phyloP scores from a whole-genome alignment of 768 basidiomycete species.

The Boletus bicolor region DNA sequence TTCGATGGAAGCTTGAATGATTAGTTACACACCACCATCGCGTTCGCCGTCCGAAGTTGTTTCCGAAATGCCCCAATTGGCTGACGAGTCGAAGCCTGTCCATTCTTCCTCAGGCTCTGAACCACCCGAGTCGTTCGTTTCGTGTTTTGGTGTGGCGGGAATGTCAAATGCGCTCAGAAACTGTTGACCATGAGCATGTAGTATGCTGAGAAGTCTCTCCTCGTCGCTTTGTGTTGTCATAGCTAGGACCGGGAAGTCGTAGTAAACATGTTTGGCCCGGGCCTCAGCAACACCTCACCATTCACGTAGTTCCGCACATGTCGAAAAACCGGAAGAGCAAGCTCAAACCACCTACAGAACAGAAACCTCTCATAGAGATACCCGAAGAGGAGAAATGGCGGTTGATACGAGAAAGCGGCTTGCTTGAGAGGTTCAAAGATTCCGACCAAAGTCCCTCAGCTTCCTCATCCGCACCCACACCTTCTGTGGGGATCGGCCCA shows the following conservation, averaged over 20 bases:
- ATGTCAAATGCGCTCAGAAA: slow-evolving; percentile 43
- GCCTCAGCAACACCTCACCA: background rate
- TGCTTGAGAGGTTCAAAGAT: slow-evolving; percentile 41
- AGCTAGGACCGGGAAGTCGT: background rate
- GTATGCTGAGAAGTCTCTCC: slow-evolving; percentile 35
- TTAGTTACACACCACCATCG: slow-evolving; percentile 18
- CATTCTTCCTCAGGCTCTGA: slow-evolving; percentile 39
- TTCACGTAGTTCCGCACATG: slow-evolving; percentile 18
- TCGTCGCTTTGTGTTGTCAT: slow-evolving; percentile 22
- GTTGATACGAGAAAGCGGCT: slow-evolving; percentile 62
- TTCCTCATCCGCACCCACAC: background rate
- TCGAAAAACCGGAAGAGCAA: slow-evolving; percentile 27
- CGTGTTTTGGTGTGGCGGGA: slow-evolving; percentile 16
- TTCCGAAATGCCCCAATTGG: background rate
- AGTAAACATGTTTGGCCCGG: slow-evolving; percentile 12
- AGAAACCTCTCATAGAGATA: slow-evolving; percentile 43
- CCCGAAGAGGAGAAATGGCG: slow-evolving; percentile 79
- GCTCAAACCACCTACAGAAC: slow-evolving; percentile 6
- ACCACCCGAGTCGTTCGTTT: slow-evolving; percentile 11
- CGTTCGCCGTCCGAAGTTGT: slow-evolving; percentile 15
- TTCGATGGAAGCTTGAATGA: background rate
- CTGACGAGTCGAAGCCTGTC: slow-evolving; percentile 33
- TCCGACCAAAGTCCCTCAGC: slow-evolving; percentile 5
- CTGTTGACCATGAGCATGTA: slow-evolving; percentile 46
- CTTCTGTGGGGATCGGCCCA: background rate